Base-by-base conservation (phyloP, 371 early-diverging fungal species). In the Syncephalastrum monosporum region DNA sequence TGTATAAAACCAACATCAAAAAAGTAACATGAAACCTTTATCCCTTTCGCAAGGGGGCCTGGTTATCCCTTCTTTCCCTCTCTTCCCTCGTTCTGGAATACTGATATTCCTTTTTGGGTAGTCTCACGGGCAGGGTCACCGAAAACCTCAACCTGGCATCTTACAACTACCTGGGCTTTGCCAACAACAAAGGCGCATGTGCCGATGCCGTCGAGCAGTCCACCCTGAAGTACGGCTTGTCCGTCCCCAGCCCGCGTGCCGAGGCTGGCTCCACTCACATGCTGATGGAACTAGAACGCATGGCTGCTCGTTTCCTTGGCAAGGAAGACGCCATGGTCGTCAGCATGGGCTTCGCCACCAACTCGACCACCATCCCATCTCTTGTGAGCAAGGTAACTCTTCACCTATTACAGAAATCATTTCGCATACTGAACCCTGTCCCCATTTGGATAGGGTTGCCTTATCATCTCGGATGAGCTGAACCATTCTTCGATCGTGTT, bases 151-250 rank as follows among this genome's bases (percentile, higher is more conserved):
- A 99, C 70, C 79, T 99, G 66, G 92, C 95, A 12, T 97, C 98
- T 6, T 99, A 99, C 84, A 99, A 99, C 72, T 99, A 99, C 70
- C 87, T 99, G 41, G 99, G 99, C 1, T 99, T 99, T 79, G 95
- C 97, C 29, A 91, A 93, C 66, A 87, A 82, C 60, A 69, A 89
- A 19, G 97, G 97, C 3, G 89, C 91, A 6, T 97, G 97, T 61
- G 93, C 95, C 3, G 96, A 99, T 63, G 86, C 90, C 45, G 97
- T 95, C 7, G 90, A 97, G 65, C 77, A 84, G 16, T 69, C 85
- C 4, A 75, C 90, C 47, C 61, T 60, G 19, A 74, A 82, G 42
- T 73, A 85, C 60, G 95, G 95, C 21, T 76, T 89, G 50, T 71
- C 80, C 16, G 75, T 83, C 23, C 78, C 81, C 56, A 89, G 90